A percentile compares a stretch with the other conserved stretches of the same genome.
Conservation (phyloP, 169 alveolate genomes). For the Cryptosporidium xiaoi region DNA sequence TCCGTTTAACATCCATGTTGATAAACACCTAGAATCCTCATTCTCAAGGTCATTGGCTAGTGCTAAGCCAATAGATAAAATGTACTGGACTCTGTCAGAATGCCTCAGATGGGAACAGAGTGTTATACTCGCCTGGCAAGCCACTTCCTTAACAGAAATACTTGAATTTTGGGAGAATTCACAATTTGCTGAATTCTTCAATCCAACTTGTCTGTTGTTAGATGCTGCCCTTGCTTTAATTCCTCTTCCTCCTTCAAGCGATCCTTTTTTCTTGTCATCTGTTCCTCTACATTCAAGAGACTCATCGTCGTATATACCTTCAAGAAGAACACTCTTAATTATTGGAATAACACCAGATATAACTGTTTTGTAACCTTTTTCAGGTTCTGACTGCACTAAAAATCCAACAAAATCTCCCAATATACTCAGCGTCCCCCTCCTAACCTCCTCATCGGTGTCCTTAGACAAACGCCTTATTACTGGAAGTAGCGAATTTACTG, state of each 20-base stretch:
- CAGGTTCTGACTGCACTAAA: conserved; percentile 74
- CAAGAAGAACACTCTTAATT: conserved; percentile 42
- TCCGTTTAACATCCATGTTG: conserved; percentile 74
- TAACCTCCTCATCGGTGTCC: conserved; percentile 72
- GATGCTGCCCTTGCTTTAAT: no score
- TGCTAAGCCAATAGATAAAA: conserved; percentile 46
- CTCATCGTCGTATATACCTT: not conserved
- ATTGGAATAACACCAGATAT: conserved; percentile 60
- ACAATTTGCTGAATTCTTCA: no score
- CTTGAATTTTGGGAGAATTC: not conserved
- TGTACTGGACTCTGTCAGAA: conserved; percentile 50
- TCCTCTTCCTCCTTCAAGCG: no score
- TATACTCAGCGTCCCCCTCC: conserved; percentile 53
- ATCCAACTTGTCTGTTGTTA: no score
- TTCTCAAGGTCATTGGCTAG: conserved; percentile 70
- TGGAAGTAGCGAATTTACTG: conserved; percentile 41
- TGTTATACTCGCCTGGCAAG: conserved; percentile 56
- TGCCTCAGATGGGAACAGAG: conserved; percentile 68
- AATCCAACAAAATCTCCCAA: conserved; percentile 76
- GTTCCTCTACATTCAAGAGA: not conserved
- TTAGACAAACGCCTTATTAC: conserved; percentile 14
- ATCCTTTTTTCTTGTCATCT: not conserved
- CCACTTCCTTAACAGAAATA: conserved; percentile 41
- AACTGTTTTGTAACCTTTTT: conserved; percentile 63
- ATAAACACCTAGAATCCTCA: conserved; percentile 73